Evolutionary conservation across 371 early-diverging fungal species (phyloP), one percentile per base, ranked within the genome.

Genomic region (Coemansia sp.): DNA sequence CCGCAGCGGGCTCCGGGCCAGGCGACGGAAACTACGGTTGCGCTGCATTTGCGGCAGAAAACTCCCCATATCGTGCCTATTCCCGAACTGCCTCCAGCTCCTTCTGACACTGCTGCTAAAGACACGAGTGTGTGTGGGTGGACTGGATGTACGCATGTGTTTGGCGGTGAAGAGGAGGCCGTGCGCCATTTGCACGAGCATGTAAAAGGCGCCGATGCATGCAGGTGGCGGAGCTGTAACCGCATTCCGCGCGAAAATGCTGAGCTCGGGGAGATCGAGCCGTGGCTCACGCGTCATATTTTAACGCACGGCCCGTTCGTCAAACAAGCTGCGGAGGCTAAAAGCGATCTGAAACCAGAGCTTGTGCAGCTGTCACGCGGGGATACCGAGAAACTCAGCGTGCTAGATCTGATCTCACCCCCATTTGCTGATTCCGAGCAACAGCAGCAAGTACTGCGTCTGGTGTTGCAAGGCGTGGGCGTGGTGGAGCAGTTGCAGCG

Each of bases 401-500:
- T 26, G 39, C 67, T 71, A 22, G 22, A 24, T 24, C 4, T 22
- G 2, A 60, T 73, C 4, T 51, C 54, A 48, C 74, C 70, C 11
- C 7, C 37, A 7, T 60, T n/a, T 60, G 55, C 21, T 27, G 27
- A 40, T n/a, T 45, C 63, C 52, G 65, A 66, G 42, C 21, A 50
- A 39, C 55, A 45, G 37, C 66, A 74, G 52, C 54, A 62, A 53
- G 67, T 71, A 24, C 22, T 74, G 29, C 61, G 62, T 26, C 39
- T 76, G 57, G 68, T 64, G 24, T 16, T 67, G 53, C 76, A 64
- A 63, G 76, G 76, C 27, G 64, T 76, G n/a, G 67, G 64, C n/a
- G 58, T 76, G 24, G 50, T 76, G 1, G 76, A 76, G 65, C 76
- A 76, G 68, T 65, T 76, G 60, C 76, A 76, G 24, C 61, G 55